Base-by-base conservation (phyloP, 1,139 yeast species). In the Magnusiomyces ingens region DNA sequence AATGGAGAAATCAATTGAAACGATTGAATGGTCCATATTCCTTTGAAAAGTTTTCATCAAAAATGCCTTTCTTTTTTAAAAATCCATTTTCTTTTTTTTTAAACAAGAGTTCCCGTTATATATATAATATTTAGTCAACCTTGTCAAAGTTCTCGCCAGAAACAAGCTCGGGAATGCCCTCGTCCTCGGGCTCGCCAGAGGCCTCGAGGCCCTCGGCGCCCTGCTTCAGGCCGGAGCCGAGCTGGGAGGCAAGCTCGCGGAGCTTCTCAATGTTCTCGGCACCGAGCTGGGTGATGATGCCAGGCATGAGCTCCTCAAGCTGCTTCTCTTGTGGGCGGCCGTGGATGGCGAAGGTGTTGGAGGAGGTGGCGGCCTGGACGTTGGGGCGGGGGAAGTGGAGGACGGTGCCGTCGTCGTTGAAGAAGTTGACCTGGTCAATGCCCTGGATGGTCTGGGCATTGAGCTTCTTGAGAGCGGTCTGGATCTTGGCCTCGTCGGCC, bases 351-450 rank as follows among this genome's bases (percentile, higher is more conserved):
- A 86, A 87, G 61, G 96, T 86, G 84, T 93, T 91, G 79, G 85
- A 80, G 67, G 85, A 85, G 67, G 88, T 83, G 64, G 96, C 90
- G 64, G 90, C 90, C 78, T 91, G 97, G 62, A 91, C 95, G 76
- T 90, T 89, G 62, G 89, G 95, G 75, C 93, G 84, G 80, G 86
- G 84, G 81, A 93, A 90, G 79, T 91, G 97, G 75, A 91, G 79
- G 62, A 93, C 97, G 72, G 84, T 85, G 69, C 98, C 97, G 74
- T 91, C 96, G 63, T 90, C 96, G 75, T 79, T 86, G 85, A 93
- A 91, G 80, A 93, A 88, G 82, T 91, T 93, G 71, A 96, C 98
- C 78, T 91, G 97, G 72, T 89, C 95, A 66, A 93, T 84, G 67
- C 86, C 89, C 64, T 85, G 91, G 65, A 93, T 78, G 67, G 90